Base-by-base conservation (phyloP, 805 yeast species). In the Yarrowia sp. region DNA sequence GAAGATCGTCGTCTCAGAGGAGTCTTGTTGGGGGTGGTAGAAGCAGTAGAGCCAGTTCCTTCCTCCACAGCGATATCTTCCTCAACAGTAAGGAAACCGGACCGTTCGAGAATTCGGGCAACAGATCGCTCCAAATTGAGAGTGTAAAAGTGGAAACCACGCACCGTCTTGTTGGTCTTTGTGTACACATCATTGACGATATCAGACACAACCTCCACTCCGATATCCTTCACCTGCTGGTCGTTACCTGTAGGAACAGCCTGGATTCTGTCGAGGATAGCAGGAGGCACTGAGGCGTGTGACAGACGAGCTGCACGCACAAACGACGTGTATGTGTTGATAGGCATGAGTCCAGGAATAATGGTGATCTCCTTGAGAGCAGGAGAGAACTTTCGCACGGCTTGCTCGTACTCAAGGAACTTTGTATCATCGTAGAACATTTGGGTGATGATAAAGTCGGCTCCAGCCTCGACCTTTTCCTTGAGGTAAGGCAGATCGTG, bases 401-500 rank as follows among this genome's bases (percentile, higher is more conserved):
- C 76, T 38, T 45, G 71, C 68, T 90, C 93, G 75, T 87, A 95
- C 1, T 74, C 73, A 31, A 90, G 70, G 74, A 89, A 92, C 73
- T 88, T 88, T 62, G 83, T 85, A n/a, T 85, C 89, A 74, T 93
- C 97, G 74, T 88, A 93, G 73, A 95, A 93, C 71, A 93, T 75
- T 78, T 93, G 99, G 0, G 98, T 91, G 68, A 95, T 84, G 62
- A 95, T 84, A 73, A 91, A 95, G 72, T 91, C 96, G 1, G 98
- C 99, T 48, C 99, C 99, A 1, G 98, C 98, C 66, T 86, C 82
- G 28, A 93, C 82, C 74, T 95, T 95, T 69, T 90, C 96, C 58
- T 86, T 83, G 75, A 95, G 81, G 72, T 76, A 91, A 7, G 95
- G 93, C 53, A 93, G 72, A 75, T 93, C 99, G 53, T 81, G 81